Evolutionary conservation across 768 basidiomycete species (phyloP).

Genomic region (Boletellus ananas): DNA sequence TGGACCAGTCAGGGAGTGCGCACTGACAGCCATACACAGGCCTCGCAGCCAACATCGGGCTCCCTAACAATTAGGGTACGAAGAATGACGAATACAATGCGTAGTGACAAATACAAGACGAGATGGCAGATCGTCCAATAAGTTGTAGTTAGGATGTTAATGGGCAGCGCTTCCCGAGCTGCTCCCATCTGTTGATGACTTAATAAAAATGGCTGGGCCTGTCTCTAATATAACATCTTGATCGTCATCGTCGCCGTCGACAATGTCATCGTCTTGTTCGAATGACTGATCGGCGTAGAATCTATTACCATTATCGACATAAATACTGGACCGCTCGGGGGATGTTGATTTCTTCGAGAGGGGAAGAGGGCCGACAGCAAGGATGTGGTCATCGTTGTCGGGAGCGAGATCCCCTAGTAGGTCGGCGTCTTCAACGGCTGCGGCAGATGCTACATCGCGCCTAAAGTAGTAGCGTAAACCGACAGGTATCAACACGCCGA

Average conservation of each 20-base stretch:
- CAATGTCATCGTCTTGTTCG: conserved; percentile 58
- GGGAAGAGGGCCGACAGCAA: conserved; percentile 55
- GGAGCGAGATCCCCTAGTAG: conserved; percentile 32
- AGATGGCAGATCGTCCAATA: conserved; percentile 9
- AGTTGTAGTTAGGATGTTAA: conserved; percentile 12
- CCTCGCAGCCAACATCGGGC: conserved; percentile 5
- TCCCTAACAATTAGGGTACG: background rate
- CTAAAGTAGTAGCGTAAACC: conserved; percentile 82
- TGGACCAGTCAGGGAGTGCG: background rate
- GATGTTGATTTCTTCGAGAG: conserved; percentile 39
- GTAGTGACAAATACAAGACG: conserved; percentile 15
- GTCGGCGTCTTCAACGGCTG: conserved; percentile 34
- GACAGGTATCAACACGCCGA: conserved; percentile 93
- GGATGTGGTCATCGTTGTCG: conserved; percentile 44
- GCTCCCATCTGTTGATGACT: conserved; percentile 25
- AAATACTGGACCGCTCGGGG: conserved; percentile 28
- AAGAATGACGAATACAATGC: conserved; percentile 11
- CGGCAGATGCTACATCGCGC: conserved; percentile 47
- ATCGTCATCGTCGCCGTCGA: conserved; percentile 49
- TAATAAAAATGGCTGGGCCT: conserved; percentile 58
- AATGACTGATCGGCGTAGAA: conserved; percentile 41
- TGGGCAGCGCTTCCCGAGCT: conserved; percentile 22
- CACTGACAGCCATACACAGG: too few relatives aligned
- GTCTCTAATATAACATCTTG: conserved; percentile 71
- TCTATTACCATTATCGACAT: conserved; percentile 36